Base-by-base conservation (phyloP, 805 yeast species). In the Yarrowia hollandica region DNA sequence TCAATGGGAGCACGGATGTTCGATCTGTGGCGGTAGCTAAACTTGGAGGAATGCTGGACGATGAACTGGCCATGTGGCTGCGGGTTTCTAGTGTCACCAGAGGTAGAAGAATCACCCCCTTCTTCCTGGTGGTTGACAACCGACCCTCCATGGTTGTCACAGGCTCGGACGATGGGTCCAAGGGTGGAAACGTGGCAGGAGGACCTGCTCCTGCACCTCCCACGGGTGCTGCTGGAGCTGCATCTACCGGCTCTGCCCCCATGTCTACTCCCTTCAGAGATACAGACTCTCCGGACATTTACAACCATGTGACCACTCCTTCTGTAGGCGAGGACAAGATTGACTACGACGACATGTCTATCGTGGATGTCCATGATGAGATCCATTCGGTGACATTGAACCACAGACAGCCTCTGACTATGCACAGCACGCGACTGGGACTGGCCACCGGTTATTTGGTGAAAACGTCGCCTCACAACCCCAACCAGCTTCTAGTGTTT, bases 21-120 rank as follows among this genome's bases (percentile, higher is more conserved):
- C 73, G 78, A 75, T 62, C 71, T 2, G 63, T 74, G 8, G 68
- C 70, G 2, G 56, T 75, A 5, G 65, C 72, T 6, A 71, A 73
- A 41, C 65, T 71, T 12, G 78, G 76, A 0, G 26, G 61, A 6
- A 69, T 74, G 71, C 66, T 66, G 5, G 65, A 64, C 9, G 66
- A 64, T 22, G 78, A 75, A 60, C 50, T 67, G 14, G 61, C 62
- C 7, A 60, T 65, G 34, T 72, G 75, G 75, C 59, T 41, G 23
- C 39, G 62, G 23, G 50, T 68, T 9, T 42, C 59, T 15, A 23
- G 26, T 15, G 39, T 39, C n/a, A 41, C 59, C 0, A 2, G 39
- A 4, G 58, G 58, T 2, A 14, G 44, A 9, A 23, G 44, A 26
- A 52, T 52, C 58, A 52, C 42, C 1, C 44, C 44, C 4, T 52